A percentile compares a stretch with the other conserved stretches of the same genome.
Evolutionary conservation across 2,329 filamentous ascomycete species (phyloP).

Genomic region (Phyllosticta capitalensis): DNA sequence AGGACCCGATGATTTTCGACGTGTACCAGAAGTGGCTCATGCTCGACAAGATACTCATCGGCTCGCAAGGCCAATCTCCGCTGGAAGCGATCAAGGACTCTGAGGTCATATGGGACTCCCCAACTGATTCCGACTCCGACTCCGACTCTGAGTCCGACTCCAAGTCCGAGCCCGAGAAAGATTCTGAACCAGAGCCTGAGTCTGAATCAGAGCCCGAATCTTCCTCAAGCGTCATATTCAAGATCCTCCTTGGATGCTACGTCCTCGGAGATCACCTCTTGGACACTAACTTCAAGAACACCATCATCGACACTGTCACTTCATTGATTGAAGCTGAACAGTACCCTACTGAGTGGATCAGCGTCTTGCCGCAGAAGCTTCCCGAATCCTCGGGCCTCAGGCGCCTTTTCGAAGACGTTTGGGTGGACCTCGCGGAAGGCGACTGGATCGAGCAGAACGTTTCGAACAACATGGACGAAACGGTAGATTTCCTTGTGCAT

Average conservation of each 20-base stretch:
- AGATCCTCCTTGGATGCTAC: slow-evolving; percentile 5
- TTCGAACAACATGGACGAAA: neutral
- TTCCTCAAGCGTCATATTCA: neutral
- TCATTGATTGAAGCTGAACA: neutral
- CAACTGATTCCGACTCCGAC: neutral
- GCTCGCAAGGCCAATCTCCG: neutral
- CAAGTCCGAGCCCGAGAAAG: neutral
- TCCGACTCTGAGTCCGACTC: neutral
- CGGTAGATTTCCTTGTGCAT: neutral
- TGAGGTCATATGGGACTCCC: too few relatives aligned
- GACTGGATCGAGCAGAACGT: neutral
- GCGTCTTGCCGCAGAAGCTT: neutral
- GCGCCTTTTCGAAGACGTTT: neutral
- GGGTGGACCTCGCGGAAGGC: neutral
- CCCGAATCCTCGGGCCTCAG: neutral
- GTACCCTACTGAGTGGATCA: neutral
- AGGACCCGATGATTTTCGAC: slow-evolving; percentile 5
- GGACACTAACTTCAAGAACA: slow-evolving; percentile 12
- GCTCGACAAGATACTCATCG: neutral
- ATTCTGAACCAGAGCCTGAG: too few relatives aligned
- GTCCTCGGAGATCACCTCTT: slow-evolving; percentile 13
- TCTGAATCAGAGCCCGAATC: neutral
- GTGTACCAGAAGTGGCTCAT: slow-evolving; percentile 10
- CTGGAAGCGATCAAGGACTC: neutral
- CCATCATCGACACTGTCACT: slow-evolving; percentile 11